phyloP scores from a whole-genome alignment of 2,329 filamentous ascomycete genomes.

The Aureobasidium sp. region DNA sequence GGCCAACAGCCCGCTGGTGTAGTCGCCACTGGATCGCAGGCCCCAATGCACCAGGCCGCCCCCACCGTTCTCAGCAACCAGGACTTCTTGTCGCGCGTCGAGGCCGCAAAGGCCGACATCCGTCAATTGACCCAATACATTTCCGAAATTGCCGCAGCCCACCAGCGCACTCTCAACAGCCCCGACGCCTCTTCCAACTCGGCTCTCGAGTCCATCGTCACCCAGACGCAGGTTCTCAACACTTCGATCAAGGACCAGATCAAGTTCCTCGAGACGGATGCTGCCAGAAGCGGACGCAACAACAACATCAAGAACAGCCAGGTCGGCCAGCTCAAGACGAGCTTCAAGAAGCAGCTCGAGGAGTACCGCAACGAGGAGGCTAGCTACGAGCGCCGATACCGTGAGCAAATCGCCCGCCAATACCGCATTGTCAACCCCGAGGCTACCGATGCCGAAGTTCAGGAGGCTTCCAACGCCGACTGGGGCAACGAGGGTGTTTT shows the following conservation, averaged over 20 bases:
- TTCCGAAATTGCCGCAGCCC: slow-evolving; percentile 56
- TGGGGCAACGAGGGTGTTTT: slow-evolving; percentile 75
- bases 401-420: slow-evolving; percentile 70
- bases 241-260: slow-evolving; percentile 71
- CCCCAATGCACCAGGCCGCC: slow-evolving; percentile 29
- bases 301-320: slow-evolving; percentile 59
- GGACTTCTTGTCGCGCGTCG: slow-evolving; percentile 50
- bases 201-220: slow-evolving; percentile 58
- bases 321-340: slow-evolving; percentile 58
- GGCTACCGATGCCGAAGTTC: slow-evolving; percentile 63
- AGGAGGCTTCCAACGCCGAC: slow-evolving; percentile 58
- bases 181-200: slow-evolving; percentile 45
- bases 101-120: slow-evolving; percentile 59
- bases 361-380: slow-evolving; percentile 64
- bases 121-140: slow-evolving; percentile 57
- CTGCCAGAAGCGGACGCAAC: slow-evolving; percentile 53
- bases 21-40: slow-evolving; percentile 8
- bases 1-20: not conserved
- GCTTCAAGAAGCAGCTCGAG: slow-evolving; percentile 63
- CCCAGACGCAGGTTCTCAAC: slow-evolving; percentile 63
- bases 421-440: slow-evolving; percentile 76
- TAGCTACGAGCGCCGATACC: slow-evolving; percentile 60
- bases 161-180: slow-evolving; percentile 62
- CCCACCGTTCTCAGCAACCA: slow-evolving; percentile 47
- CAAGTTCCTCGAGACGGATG: slow-evolving; percentile 64